These are phyloP conservation scores for Malania oleifera DNA, from an alignment of 164 flowering plant species.

Conservation along the genomic window DNA sequence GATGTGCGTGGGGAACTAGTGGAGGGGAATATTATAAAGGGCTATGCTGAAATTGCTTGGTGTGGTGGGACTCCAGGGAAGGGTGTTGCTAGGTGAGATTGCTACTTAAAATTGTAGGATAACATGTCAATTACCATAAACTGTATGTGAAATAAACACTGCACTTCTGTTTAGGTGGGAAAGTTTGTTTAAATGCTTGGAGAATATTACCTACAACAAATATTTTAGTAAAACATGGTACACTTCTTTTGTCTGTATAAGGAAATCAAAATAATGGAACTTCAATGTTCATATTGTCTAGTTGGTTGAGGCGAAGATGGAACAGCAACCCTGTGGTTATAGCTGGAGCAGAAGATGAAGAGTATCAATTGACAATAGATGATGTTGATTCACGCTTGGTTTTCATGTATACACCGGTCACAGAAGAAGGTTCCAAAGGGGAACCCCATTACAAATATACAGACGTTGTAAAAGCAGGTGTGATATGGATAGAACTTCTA, in stretches of 20 bases:
- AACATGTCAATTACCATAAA: neutral
- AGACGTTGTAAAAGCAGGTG: constrained; percentile 95
- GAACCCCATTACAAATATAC: constrained; percentile 97
- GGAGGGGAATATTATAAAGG: constrained; percentile 80
- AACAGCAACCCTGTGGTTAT: constrained; percentile 90
- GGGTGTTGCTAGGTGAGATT: constrained; percentile 81
- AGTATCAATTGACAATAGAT: constrained; percentile 68
- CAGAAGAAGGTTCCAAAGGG: constrained; percentile 94
- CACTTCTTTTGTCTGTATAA: neutral
- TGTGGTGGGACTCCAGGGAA: constrained; percentile 98
- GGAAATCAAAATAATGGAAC: neutral
- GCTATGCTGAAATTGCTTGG: constrained; percentile 90
- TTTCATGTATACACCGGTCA: constrained; percentile 95
- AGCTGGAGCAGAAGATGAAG: constrained; percentile 89
- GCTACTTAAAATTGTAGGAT: neutral
- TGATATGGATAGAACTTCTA: constrained; percentile 9
- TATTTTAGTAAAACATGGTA: neutral
- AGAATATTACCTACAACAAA: too few species aligned
- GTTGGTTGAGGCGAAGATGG: constrained; percentile 96
- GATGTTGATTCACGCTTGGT: constrained; percentile 94
- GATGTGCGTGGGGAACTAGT: constrained; percentile 81
- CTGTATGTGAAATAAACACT: too few species aligned
- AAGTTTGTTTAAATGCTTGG: neutral
- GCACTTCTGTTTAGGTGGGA: too few species aligned
- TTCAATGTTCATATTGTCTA: constrained; percentile 22